phyloP scores from a whole-genome alignment of 2,329 filamentous ascomycete genomes.

The Apiospora aurea region DNA sequence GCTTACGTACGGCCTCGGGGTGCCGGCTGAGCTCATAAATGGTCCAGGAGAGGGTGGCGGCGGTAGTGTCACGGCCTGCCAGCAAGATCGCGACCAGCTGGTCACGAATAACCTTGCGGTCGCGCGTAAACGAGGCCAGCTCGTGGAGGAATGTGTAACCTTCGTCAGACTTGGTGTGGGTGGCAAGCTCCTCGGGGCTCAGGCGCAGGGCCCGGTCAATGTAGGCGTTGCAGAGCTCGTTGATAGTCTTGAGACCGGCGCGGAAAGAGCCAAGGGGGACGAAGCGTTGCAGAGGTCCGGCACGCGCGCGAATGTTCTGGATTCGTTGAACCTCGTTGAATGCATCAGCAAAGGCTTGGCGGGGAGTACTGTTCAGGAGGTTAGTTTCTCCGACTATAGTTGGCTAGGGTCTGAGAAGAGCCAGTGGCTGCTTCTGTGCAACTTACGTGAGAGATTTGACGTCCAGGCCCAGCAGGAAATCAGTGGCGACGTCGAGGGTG shows the following conservation, averaged over 20 bases:
- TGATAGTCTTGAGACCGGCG: constrained; percentile 69
- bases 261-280: constrained; percentile 72
- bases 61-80: constrained; percentile 88
- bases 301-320: constrained; percentile 71
- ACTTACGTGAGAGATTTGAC: constrained; percentile 67
- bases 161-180: constrained; percentile 74
- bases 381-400: background rate
- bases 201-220: constrained; percentile 78
- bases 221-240: constrained; percentile 78
- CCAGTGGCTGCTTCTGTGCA: background rate
- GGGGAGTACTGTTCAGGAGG: constrained; percentile 54
- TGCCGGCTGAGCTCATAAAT: constrained; percentile 82
- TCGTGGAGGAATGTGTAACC: constrained; percentile 88
- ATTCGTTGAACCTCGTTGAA: constrained; percentile 81
- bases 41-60: constrained; percentile 79
- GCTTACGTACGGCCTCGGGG: constrained; percentile 69
- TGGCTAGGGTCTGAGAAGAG: background rate
- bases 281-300: constrained; percentile 67
- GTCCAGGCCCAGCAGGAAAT: constrained; percentile 83
- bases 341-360: constrained; percentile 76
- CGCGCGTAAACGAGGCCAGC: constrained; percentile 80
- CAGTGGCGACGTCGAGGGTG: constrained; percentile 84
- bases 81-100: constrained; percentile 84
- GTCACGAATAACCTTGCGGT: constrained; percentile 76
- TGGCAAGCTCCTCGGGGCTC: constrained; percentile 73